These are phyloP conservation scores for Gyrodon lividus DNA, from an alignment of 768 basidiomycete species.

Conservation along the genomic window DNA sequence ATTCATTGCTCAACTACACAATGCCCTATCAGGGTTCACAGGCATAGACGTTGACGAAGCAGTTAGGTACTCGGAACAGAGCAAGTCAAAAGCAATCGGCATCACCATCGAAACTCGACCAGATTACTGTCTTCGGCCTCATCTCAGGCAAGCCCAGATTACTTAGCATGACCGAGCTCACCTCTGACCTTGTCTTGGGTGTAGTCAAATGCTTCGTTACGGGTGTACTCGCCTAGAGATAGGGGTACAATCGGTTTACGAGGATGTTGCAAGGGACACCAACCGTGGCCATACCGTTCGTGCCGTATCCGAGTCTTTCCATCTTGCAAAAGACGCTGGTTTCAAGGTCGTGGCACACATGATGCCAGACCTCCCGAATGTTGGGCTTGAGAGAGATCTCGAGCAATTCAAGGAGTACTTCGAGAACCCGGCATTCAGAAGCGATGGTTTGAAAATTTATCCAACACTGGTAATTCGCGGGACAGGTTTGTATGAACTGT, in stretches of 20 bases:
- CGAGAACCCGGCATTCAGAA: constrained; percentile 96
- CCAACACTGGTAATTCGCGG: constrained; percentile 97
- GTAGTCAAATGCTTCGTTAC: constrained; percentile 98
- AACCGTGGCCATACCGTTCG: constrained; percentile 99
- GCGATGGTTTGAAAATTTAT: constrained; percentile 97
- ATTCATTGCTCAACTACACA: constrained; percentile 95
- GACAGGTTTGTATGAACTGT: constrained; percentile 92
- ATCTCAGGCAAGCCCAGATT: constrained; percentile 63
- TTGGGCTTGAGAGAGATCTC: constrained; percentile 94
- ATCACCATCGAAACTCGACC: constrained; percentile 99
- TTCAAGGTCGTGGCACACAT: constrained; percentile 99
- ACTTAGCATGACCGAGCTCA: background rate
- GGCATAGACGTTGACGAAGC: constrained; percentile 94
- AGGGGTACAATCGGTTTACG: constrained; percentile 98
- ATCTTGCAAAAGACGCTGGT: constrained; percentile 96
- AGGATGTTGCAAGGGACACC: constrained; percentile 98
- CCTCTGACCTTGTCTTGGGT: background rate
- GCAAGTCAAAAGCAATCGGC: constrained; percentile 97
- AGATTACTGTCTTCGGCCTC: constrained; percentile 96
- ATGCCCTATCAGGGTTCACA: constrained; percentile 93
- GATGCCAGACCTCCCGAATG: constrained; percentile 99
- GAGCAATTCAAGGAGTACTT: constrained; percentile 99
- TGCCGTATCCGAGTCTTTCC: constrained; percentile 95
- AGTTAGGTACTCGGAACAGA: constrained; percentile 94
- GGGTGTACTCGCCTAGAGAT: constrained; percentile 98